Evolutionary conservation across 2,329 filamentous ascomycete genomes (phyloP).

Genomic region (Colletotrichum filicis): DNA sequence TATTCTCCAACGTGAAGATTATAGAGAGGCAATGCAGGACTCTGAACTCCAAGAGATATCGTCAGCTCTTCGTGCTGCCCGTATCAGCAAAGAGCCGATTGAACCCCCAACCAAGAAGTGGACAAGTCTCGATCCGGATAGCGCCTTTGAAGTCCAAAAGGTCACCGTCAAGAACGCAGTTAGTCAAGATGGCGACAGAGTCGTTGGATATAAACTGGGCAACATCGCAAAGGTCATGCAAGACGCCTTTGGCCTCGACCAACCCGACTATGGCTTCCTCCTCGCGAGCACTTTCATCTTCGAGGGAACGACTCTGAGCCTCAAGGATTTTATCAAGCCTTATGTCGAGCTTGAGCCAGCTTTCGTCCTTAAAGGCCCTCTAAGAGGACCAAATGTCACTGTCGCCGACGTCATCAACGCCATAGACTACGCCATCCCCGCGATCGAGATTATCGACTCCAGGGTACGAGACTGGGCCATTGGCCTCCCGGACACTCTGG

Average conservation of each 20-base stretch:
- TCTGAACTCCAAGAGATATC: too few relatives aligned
- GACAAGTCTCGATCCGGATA: too few relatives aligned
- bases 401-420: conserved; percentile 43
- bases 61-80: too few relatives aligned
- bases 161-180: too few relatives aligned
- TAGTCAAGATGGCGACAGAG: too few relatives aligned
- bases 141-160: too few relatives aligned
- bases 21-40: too few relatives aligned
- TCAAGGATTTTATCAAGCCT: conserved; percentile 40
- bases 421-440: conserved; percentile 42
- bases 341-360: conserved; percentile 43
- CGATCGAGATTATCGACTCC: conserved; percentile 44
- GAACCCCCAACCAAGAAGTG: too few relatives aligned
- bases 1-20: too few relatives aligned
- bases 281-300: conserved; percentile 38
- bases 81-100: too few relatives aligned
- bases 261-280: conserved; percentile 43
- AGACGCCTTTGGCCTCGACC: conserved; percentile 42
- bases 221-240: conserved; percentile 46
- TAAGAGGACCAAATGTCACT: conserved; percentile 41
- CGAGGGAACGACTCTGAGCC: conserved; percentile 22
- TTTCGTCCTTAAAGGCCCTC: conserved; percentile 39
- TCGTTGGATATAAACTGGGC: conserved; percentile 3
- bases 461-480: conserved; percentile 42
- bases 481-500: conserved; percentile 16